These are phyloP conservation scores for Triadica sebifera DNA, from an alignment of 345 rosid species.

Conservation along the genomic window DNA sequence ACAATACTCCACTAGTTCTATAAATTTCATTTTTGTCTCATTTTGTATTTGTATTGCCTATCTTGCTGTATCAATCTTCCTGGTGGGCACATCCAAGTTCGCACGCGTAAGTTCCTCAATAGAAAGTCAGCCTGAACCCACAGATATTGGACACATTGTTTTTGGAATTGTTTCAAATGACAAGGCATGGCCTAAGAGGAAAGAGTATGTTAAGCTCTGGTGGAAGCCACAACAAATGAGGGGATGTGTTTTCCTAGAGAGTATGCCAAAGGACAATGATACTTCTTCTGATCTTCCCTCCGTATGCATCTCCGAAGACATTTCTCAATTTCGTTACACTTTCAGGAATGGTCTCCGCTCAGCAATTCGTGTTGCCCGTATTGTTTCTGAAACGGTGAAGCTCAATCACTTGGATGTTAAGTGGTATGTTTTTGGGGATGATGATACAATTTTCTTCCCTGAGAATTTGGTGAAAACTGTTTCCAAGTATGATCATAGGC, in stretches of 20 bases:
- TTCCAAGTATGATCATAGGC: constrained; percentile 68
- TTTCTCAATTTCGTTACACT: constrained; percentile 66
- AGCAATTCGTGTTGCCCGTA: constrained; percentile 72
- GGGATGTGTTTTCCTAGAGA: constrained; percentile 75
- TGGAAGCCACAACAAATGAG: constrained; percentile 60
- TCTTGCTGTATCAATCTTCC: constrained; percentile 43
- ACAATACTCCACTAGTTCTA: constrained; percentile 33
- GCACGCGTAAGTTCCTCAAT: constrained; percentile 20
- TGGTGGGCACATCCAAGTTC: constrained; percentile 38
- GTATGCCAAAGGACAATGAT: constrained; percentile 22
- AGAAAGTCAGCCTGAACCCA: constrained; percentile 25
- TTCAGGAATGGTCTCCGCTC: constrained; percentile 52
- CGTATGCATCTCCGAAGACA: constrained; percentile 62
- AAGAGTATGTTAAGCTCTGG: constrained; percentile 68
- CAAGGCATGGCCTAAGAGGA: constrained; percentile 53
- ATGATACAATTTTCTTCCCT: constrained; percentile 65
- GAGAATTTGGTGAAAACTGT: constrained; percentile 70
- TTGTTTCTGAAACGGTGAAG: constrained; percentile 58
- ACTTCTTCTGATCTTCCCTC: constrained; percentile 48
- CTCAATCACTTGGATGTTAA: constrained; percentile 51
- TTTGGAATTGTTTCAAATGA: constrained; percentile 65
- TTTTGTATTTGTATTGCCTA: constrained; percentile 45
- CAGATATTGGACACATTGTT: constrained; percentile 54
- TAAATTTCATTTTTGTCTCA: constrained; percentile 36
- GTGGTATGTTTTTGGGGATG: constrained; percentile 90